Evolutionary conservation across 2,329 filamentous ascomycete species (phyloP).

Genomic region (Torrubiella hemipterigena): DNA sequence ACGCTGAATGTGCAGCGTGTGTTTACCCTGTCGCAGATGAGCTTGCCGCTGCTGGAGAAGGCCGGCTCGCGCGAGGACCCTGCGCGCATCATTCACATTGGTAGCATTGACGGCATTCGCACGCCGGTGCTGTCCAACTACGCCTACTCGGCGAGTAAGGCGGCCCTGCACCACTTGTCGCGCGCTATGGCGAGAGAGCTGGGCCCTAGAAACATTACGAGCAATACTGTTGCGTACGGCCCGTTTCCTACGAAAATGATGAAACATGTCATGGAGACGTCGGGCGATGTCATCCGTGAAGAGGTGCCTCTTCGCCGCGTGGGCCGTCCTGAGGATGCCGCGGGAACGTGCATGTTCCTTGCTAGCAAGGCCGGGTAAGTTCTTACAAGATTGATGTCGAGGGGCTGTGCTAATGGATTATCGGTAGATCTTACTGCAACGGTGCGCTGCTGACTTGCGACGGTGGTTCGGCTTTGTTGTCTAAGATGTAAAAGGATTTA

Average conservation of each 20-base stretch:
- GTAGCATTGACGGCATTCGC: slow-evolving; percentile 48
- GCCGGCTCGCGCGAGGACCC: slow-evolving; percentile 31
- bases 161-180: slow-evolving; percentile 51
- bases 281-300: slow-evolving; percentile 39
- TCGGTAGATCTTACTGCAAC: slow-evolving; percentile 45
- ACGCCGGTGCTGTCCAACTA: slow-evolving; percentile 48
- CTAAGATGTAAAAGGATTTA: slow-evolving; percentile 25
- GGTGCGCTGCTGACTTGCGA: slow-evolving; percentile 53
- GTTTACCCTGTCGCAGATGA: slow-evolving; percentile 52
- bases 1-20: slow-evolving; percentile 58
- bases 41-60: slow-evolving; percentile 45
- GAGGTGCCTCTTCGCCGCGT: slow-evolving; percentile 56
- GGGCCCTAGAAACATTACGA: slow-evolving; percentile 47
- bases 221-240: slow-evolving; percentile 60
- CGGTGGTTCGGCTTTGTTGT: slow-evolving; percentile 36
- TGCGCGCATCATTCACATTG: slow-evolving; percentile 52
- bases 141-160: slow-evolving; percentile 50
- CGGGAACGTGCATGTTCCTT: slow-evolving; percentile 60
- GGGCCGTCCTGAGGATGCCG: slow-evolving; percentile 56
- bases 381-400: slow-evolving; percentile 16
- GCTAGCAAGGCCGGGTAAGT: slow-evolving; percentile 50
- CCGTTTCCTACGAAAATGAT: slow-evolving; percentile 62
- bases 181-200: slow-evolving; percentile 48
- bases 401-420: slow-evolving; percentile 8
- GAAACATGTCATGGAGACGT: slow-evolving; percentile 44